Percentiles rank a stretch among this genome's conserved stretches.
phyloP scores from a whole-genome alignment of 192 early-diverging fungal species.

The Backusella tarrabulga region DNA sequence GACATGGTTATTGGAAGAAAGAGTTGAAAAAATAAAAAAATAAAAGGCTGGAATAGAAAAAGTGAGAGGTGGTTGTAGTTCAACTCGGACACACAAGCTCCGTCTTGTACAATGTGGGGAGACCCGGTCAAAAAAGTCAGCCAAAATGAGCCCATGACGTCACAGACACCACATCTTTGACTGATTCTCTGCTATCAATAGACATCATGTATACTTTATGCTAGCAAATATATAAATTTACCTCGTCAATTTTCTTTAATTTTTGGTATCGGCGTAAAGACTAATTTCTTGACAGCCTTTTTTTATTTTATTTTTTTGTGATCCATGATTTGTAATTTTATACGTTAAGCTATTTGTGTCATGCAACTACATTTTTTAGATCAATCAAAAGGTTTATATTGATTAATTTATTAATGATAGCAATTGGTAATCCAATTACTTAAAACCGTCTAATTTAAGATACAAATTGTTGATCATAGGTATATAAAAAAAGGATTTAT shows the following conservation, averaged over 20 bases:
- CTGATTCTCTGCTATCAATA: background rate
- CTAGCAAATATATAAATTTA: background rate
- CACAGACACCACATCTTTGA: background rate
- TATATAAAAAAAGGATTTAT: background rate
- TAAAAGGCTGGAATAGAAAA: background rate
- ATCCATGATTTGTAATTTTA: background rate
- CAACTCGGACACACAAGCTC: background rate
- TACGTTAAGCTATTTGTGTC: background rate
- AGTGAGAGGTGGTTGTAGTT: background rate
- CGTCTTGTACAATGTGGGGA: conserved; percentile 7
- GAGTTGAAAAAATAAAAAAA: conserved; percentile 10
- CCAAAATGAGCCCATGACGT: background rate
- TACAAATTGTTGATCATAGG: background rate
- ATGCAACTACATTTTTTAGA: background rate
- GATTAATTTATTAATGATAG: background rate
- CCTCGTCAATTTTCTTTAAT: background rate
- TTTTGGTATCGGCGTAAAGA: background rate
- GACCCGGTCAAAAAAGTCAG: background rate
- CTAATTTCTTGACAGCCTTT: background rate
- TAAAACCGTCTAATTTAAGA: background rate
- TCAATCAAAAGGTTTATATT: background rate
- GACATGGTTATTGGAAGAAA: conserved; percentile 24
- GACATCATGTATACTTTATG: background rate
- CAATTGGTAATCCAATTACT: too few relatives aligned
- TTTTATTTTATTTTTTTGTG: background rate